These are phyloP conservation scores for Aspergillus pseudonomiae DNA, from an alignment of 2,329 filamentous ascomycete genomes.

Conservation along the genomic window DNA sequence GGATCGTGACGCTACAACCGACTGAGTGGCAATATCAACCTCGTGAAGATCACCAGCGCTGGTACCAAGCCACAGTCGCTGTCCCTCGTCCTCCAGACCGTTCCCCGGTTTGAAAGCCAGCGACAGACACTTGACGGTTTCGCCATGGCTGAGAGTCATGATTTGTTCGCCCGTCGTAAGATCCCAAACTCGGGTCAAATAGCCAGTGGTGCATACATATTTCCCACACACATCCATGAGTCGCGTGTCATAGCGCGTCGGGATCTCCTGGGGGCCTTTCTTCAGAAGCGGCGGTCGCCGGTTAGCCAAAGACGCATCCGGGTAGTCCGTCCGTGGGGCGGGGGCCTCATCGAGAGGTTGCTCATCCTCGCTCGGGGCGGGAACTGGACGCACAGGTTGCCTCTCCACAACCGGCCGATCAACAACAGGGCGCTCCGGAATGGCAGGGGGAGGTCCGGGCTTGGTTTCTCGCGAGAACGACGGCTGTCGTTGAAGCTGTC, in stretches of 20 bases:
- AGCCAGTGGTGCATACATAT: conserved; percentile 82
- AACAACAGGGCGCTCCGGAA: conserved; percentile 19
- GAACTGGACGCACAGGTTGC: conserved; percentile 38
- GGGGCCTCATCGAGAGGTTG: conserved; percentile 51
- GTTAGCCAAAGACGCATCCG: conserved; percentile 82
- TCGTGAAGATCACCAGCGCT: conserved; percentile 87
- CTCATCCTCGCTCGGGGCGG: conserved; percentile 57
- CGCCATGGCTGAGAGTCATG: conserved; percentile 79
- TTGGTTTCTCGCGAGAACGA: conserved; percentile 33
- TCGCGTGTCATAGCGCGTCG: conserved; percentile 83
- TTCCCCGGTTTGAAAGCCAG: conserved; percentile 82
- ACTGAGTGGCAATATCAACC: conserved; percentile 76
- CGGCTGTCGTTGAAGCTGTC: conserved; percentile 29
- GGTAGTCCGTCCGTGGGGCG: conserved; percentile 67
- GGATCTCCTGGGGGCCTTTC: conserved; percentile 73
- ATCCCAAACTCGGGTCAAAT: conserved; percentile 87
- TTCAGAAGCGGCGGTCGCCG: conserved; percentile 77
- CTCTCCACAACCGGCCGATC: conserved; percentile 24
- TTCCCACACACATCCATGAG: conserved; percentile 87
- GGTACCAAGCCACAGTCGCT: conserved; percentile 84
- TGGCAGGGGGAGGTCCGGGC: conserved; percentile 20
- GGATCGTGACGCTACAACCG: conserved; percentile 67
- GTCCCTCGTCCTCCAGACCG: conserved; percentile 78
- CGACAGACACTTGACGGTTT: conserved; percentile 79
- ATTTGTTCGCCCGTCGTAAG: conserved; percentile 77